Evolutionary conservation across 1,139 yeast species (phyloP).

Genomic region (Zygoascus meyerae): DNA sequence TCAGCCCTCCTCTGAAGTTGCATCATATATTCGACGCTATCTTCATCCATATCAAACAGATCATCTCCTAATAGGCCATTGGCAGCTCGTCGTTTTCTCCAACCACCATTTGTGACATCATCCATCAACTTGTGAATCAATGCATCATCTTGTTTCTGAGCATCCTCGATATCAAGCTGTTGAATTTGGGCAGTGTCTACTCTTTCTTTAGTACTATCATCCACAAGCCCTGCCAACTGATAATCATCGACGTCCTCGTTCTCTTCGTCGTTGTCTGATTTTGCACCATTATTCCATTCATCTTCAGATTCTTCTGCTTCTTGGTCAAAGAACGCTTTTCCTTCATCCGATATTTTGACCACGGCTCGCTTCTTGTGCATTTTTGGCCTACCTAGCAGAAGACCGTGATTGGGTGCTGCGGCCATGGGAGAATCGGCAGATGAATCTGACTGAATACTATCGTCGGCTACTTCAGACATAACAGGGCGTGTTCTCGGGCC

Average conservation of each 20-base stretch:
- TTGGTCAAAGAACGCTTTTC: slow-evolving; percentile 56
- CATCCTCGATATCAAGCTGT: slow-evolving; percentile 58
- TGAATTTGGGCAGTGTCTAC: slow-evolving; percentile 58
- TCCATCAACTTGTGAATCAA: slow-evolving; percentile 69
- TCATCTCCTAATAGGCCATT: slow-evolving; percentile 56
- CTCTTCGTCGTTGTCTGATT: slow-evolving; percentile 47
- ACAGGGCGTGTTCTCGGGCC: too few species aligned
- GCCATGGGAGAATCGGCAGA: neutral
- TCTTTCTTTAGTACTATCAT: slow-evolving; percentile 53
- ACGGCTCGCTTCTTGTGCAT: too few species aligned
- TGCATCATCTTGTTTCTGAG: slow-evolving; percentile 60
- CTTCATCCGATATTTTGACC: slow-evolving; percentile 34
- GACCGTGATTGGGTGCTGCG: neutral
- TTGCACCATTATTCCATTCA: slow-evolving; percentile 89
- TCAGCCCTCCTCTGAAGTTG: slow-evolving; percentile 47
- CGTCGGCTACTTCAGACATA: too few species aligned
- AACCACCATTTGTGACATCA: slow-evolving; percentile 78
- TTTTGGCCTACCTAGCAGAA: neutral
- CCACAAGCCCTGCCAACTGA: slow-evolving; percentile 78
- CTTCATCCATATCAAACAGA: slow-evolving; percentile 57
- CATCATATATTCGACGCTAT: slow-evolving; percentile 45
- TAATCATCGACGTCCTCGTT: slow-evolving; percentile 53
- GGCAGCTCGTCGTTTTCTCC: slow-evolving; percentile 56
- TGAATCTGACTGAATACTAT: too few species aligned
- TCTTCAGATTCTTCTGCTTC: slow-evolving; percentile 97